A percentile compares a stretch with the other conserved stretches of the same genome.
These are phyloP conservation scores for Clarkia xantiana DNA, from an alignment of 345 rosid genomes.

Conservation along the genomic window DNA sequence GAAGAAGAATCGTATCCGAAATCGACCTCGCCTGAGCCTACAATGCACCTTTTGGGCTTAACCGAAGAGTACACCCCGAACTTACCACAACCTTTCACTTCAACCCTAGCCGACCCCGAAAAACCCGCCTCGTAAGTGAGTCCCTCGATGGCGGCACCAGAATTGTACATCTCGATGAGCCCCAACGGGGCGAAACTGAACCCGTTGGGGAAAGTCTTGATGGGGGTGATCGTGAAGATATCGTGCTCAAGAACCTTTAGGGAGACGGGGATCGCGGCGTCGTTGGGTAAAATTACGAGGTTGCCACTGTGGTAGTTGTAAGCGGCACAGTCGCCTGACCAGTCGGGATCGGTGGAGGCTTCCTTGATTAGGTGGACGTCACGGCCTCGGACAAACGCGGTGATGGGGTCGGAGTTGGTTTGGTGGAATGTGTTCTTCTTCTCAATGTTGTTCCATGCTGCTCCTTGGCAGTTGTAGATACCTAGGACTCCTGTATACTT, in stretches of 20 bases:
- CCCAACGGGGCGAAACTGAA: constrained; percentile 70
- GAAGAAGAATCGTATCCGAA: constrained; percentile 33
- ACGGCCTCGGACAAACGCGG: constrained; percentile 42
- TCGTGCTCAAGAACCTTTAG: constrained; percentile 60
- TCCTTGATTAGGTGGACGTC: constrained; percentile 73
- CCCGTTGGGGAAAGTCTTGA: constrained; percentile 35
- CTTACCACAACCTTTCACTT: constrained; percentile 64
- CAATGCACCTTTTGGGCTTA: constrained; percentile 51
- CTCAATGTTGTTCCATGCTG: constrained; percentile 67
- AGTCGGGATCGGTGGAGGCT: constrained; percentile 44
- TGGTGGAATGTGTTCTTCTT: constrained; percentile 69
- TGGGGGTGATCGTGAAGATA: constrained; percentile 49
- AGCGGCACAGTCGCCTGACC: constrained; percentile 56
- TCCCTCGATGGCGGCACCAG: constrained; percentile 69
- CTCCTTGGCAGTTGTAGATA: constrained; percentile 94
- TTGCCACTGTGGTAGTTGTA: constrained; percentile 41
- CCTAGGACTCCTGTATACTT: constrained; percentile 84
- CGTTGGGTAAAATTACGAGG: constrained; percentile 39
- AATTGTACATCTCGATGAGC: constrained; percentile 66
- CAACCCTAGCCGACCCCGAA: constrained; percentile 41
- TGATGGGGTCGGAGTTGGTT: constrained; percentile 32
- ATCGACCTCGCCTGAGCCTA: constrained; percentile 31
- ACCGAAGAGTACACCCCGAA: constrained; percentile 64
- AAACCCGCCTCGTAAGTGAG: constrained; percentile 39
- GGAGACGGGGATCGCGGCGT: constrained; percentile 57